Evolutionary conservation across 164 flowering plant species (phyloP), one percentile per base, ranked within the genome.

Genomic region (Aristolochia contorta): DNA sequence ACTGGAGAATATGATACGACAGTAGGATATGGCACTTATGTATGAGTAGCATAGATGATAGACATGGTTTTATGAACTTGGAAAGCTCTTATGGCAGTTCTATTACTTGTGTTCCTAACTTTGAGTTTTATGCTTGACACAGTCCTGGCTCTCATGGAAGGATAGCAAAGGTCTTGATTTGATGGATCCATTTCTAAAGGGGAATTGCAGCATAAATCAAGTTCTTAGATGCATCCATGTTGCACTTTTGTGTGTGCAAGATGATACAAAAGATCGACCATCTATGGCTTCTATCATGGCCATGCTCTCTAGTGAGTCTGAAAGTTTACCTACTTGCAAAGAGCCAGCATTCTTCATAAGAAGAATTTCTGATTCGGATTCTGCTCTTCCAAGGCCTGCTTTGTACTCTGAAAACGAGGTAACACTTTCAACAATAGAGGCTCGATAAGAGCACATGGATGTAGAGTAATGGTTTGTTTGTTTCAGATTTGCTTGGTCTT

Each of bases 271-370:
- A 16, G 46, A 27, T 45, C 58, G 60, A n/a, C 59, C 66, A 18
- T 45, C 66, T 0, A 52, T 58, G 54, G 12, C 47, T 9, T 13
- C n/a, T 21, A 43, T 63, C 15, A 12, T 57, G 19, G 15, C 58
- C 47, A 53, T 68, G 54, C 50, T 54, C 6, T 23, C 32, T 59
- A 76, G 76, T 49, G 67, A 73, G n/a, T 68, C 64, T 18, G 66
- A 65, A 64, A 51, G 73, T 24, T 50, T 53, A 27, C 74, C 78
- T 19, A 66, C 66, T 43, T 70, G 67, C 49, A 71, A 58, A 22
- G 54, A 64, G 60, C 69, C 61, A 16, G 76, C 75, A 0, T 59
- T 59, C 0, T 67, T 67, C 25, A 27, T 30, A 27, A 27, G 30
- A 27, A 27, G 5, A 2, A 27, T 2, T 27, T 27, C 30, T 27